Conservation (phyloP, 805 yeast species). For the Yamadazyma kitorensis region DNA sequence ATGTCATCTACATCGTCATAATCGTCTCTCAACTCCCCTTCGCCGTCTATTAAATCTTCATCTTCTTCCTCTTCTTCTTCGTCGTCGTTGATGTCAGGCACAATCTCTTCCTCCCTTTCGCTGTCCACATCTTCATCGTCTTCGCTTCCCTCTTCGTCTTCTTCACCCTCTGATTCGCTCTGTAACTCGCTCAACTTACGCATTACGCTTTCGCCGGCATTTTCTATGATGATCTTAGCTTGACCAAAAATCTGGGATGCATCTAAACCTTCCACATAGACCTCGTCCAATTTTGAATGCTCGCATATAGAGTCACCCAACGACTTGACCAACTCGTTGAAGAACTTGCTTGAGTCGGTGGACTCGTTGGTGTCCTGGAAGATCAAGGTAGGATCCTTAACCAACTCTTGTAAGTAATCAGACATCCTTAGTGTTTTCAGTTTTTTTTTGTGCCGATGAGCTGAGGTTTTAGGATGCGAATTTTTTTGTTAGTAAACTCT, state of each 20-base stretch:
- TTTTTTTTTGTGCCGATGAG: slow-evolving; percentile 7
- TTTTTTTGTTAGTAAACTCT: no score
- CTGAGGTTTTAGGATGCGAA: no score
- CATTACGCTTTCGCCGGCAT: slow-evolving; percentile 63
- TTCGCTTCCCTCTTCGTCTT: slow-evolving; percentile 21
- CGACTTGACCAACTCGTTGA: slow-evolving; percentile 40
- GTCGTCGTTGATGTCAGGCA: slow-evolving; percentile 17
- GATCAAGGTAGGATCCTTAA: slow-evolving; percentile 14
- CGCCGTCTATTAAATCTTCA: slow-evolving; percentile 1
- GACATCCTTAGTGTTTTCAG: slow-evolving; percentile 2
- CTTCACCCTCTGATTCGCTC: slow-evolving; percentile 31
- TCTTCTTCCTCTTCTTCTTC: slow-evolving; percentile 8
- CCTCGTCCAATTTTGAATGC: slow-evolving; percentile 71
- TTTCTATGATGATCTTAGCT: slow-evolving; percentile 78
- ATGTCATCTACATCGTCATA: slow-evolving; percentile 23
- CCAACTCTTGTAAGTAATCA: slow-evolving; percentile 10
- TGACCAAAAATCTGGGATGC: slow-evolving; percentile 94
- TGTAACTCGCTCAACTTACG: slow-evolving; percentile 52
- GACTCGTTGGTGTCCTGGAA: slow-evolving; percentile 7
- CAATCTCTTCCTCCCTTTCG: slow-evolving; percentile 19
- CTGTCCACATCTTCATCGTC: slow-evolving; percentile 20
- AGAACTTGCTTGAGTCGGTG: slow-evolving; percentile 9
- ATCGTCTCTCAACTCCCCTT: slow-evolving; percentile 9
- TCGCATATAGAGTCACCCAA: slow-evolving; percentile 57
- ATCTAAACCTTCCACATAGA: slow-evolving; percentile 82